Evolutionary conservation across 768 basidiomycete species (phyloP), one percentile per base, ranked within the genome.

Genomic region (Auricularia cornea): DNA sequence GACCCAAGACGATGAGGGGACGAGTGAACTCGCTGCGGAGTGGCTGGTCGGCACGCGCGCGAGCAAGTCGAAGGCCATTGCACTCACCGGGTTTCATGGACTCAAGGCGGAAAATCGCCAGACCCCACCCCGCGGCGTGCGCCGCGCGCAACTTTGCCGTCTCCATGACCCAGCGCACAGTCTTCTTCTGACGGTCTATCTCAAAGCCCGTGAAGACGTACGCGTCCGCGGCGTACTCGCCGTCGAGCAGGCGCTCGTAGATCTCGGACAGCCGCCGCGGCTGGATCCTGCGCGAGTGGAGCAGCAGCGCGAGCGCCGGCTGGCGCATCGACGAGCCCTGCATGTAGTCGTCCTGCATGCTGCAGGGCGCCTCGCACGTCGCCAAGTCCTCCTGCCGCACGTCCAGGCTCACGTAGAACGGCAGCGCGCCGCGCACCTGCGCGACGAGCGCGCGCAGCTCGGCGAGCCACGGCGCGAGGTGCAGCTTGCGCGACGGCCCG

Each of bases 401-500:
- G 30, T 69, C 31, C 0, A 48, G 44, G 6, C 5, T 10, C 6
- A 48, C 20, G 44, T 18, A 48, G 44, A 71, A 71, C 2, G 70
- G 68, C n/a, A 70, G 32, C 20, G 63, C 69, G 18, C 64, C 60
- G 56, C 65, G 64, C 10, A 67, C 67, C n/a, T 52, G 56, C 23
- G 69, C 69, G 48, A 71, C 35, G 56, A 70, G 62, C 41, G 57
- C 68, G 62, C 70, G 69, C 41, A 71, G 61, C 54, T 75, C 68
- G 38, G 57, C 11, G 62, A 62, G 62, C 69, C 73, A 64, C 64
- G 67, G 59, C 71, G 72, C 62, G 6, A 68, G 64, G 61, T 66
- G 64, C 2, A 70, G 62, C n/a, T 60, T 60, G 12, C 68, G 65
- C 35, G 54, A 20, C 1, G 62, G 30, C 23, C 70, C 69, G 26